Evolutionary conservation across 805 yeast species (phyloP), one percentile per base, ranked within the genome.

Genomic region (Cyberlindnera euphorbiiphila): DNA sequence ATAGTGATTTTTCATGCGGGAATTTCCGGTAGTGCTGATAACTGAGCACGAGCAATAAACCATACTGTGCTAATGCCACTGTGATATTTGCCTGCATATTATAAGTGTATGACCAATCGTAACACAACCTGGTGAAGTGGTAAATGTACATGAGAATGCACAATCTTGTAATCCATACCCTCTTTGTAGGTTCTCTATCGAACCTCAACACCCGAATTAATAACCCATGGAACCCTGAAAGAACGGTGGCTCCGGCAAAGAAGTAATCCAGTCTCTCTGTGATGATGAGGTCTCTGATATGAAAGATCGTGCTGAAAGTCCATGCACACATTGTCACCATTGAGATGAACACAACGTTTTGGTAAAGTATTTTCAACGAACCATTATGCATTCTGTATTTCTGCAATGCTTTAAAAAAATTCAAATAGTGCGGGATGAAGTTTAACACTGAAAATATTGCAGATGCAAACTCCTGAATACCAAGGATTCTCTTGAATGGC

Each of bases 181-280:
- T 57, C 11, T 47, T 44, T 8, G 76, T 51, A 3, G 50, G 36
- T 1, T 61, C 50, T 13, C 53, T 46, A 54, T 83, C 85, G 9
- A 87, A 62, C 32, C 78, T 65, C 53, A 78, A 72, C 13, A 76
- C 69, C 26, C 98, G 66, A 2, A 74, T 68, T 1, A 69, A 58
- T 3, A 89, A 72, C 2, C 80, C 78, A 58, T 82, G 85, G 48
- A 88, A 78, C 1, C 95, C 96, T 16, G 78, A 67, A 27, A 88
- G 61, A 2, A 91, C 95, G 0, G 95, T 85, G 41, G 81, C 76
- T 2, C 95, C 96, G 0, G 98, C 98, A 54, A 88, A 83, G 57
- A 83, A 91, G 61, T 91, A 91, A 61, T 91, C 98, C 25, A 88
- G 58, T 40, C 83, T 74, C 57, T 91, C 98, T 3, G 98, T 85